Base-by-base conservation (phyloP, 805 yeast species). In the Kazachstania psychrophila region DNA sequence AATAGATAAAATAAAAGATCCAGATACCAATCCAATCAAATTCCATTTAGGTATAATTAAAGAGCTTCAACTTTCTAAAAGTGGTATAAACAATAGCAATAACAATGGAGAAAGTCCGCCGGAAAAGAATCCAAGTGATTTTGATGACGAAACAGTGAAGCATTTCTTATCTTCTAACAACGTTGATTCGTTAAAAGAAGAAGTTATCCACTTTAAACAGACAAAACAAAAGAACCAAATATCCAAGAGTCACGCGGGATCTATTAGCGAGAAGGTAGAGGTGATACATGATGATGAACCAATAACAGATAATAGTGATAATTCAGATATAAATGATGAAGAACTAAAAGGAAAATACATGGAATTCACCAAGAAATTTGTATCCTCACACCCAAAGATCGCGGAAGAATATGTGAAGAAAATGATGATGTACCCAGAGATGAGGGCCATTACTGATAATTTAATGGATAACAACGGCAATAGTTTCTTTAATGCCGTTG, bases 401-500 rank as follows among this genome's bases (percentile, higher is more conserved):
- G 61, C 62, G 2, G 45, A 56, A 31, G 61, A 55, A 33, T 56
- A 54, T 33, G 60, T 58, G 1, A 45, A 49, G 25, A 51, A 52
- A 36, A 47, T 56, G 46, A 45, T 55, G 50, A 47, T 49, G 43
- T 64, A 60, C 32, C 60, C 63, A 25, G 76, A 75, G 11, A 63
- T 73, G 39, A 59, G 70, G 44, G 65, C 79, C 3, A 72, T 87
- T 29, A 92, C 95, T 1, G 94, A 85, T 46, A 94, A 85, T 50
- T 58, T 87, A 19, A 66, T 85, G 47, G 74, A 73, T 46, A 38
- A 33, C 51, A 84, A 81, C 43, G 95, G 94, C n/a, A 70, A 72
- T 44, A 73, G 77, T 28, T 83, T 86, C 44, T 70, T 85, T 23
- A 79, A 79, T 44, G 78, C 84, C 70, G 79, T 87, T 74, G 94